phyloP scores from a whole-genome alignment of 495 filamentous ascomycete species.

The Neurospora tetrasperma region DNA sequence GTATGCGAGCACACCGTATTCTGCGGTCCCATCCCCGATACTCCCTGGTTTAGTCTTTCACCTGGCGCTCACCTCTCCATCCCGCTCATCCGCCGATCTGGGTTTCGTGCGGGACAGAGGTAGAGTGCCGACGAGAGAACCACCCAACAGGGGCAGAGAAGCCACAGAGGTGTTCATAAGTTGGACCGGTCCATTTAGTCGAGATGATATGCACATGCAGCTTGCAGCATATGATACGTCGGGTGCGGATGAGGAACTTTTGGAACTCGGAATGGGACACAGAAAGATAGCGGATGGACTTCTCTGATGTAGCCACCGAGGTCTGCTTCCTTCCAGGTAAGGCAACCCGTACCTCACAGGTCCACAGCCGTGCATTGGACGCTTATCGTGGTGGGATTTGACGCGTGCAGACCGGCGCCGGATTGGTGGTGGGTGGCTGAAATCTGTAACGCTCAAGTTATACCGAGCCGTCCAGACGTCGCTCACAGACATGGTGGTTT shows the following conservation, averaged over 20 bases:
- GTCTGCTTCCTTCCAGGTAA: background rate
- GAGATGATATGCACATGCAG: background rate
- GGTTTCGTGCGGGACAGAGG: background rate
- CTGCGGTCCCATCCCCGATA: background rate
- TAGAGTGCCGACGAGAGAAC: background rate
- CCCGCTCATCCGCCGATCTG: background rate
- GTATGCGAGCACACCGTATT: background rate
- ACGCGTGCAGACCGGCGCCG: background rate
- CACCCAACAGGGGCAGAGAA: background rate
- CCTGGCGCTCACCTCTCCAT: background rate
- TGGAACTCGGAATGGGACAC: background rate
- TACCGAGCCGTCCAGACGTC: background rate
- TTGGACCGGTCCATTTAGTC: background rate
- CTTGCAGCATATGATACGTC: background rate
- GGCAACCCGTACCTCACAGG: background rate
- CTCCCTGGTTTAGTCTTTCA: background rate
- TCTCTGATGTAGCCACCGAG: background rate
- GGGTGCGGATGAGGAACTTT: background rate
- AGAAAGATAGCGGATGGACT: background rate
- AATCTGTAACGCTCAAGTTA: conserved; percentile 1
- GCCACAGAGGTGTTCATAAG: background rate
- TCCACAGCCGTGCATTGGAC: background rate
- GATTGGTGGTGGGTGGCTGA: background rate
- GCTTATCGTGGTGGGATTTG: background rate
- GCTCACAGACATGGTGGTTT: background rate